Conservation (phyloP, 192 early-diverging fungal species). For the Dissophora ornata region DNA sequence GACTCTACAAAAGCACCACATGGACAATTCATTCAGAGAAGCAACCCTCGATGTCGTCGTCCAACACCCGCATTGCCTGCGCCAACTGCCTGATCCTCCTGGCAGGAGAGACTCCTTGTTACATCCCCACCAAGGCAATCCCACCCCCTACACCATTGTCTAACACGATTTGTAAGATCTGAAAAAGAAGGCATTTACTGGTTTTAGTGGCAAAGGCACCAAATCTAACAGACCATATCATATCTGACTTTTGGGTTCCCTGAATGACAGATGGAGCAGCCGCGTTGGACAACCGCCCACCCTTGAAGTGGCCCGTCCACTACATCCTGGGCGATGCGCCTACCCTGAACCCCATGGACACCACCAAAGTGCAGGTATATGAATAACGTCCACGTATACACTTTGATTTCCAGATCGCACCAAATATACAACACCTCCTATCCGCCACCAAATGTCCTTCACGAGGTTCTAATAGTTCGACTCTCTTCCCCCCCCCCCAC, state of each 20-base stretch:
- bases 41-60: constrained; percentile 46
- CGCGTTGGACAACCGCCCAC: constrained; percentile 46
- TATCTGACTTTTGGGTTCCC: background rate
- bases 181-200: background rate
- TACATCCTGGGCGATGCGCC: constrained; percentile 41
- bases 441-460: no score
- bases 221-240: no score
- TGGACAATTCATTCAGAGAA: no score
- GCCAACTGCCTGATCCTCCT: constrained; percentile 45
- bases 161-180: constrained; percentile 46
- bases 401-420: no score
- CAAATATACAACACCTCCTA: no score
- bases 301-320: constrained; percentile 44
- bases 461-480: no score
- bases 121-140: constrained; percentile 34
- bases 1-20: no score
- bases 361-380: constrained; percentile 46
- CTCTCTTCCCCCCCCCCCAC: no score
- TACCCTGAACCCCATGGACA: constrained; percentile 38
- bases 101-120: constrained; percentile 27
- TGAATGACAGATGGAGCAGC: constrained; percentile 36
- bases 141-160: constrained; percentile 42
- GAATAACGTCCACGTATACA: background rate
- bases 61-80: constrained; percentile 40
- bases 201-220: no score